Base-by-base conservation (phyloP, 2,329 filamentous ascomycete genomes). In the Aureobasidium subglaciale region DNA sequence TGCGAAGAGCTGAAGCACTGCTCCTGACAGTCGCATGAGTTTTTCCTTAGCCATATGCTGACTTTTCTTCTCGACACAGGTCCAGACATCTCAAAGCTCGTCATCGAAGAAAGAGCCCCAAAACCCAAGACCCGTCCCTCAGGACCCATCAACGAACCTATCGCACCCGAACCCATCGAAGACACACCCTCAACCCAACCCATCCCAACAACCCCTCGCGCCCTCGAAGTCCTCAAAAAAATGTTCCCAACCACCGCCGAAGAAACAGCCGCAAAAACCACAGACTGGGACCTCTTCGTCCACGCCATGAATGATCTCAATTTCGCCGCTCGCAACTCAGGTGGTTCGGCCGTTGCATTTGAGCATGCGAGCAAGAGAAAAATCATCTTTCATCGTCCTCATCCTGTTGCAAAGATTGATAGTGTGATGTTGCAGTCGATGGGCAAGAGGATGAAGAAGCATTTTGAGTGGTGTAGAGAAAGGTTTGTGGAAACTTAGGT, bases 391-490 rank as follows among this genome's bases (percentile, higher is more conserved):
- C 59, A 60, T 18, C 30, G 34, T 10, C 59, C 57, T 15, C 57
- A 60, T 55, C 55, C 57, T 8, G 55, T 56, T 8, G 16, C 55
- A 8, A 57, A 18, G 11, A 46, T 60, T 8, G 41, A 56, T 15
- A 38, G 55, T n/a, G 42, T 59, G 29, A 52, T 58, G 55, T 20
- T 59, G 32, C 46, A 50, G 5, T 38, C 46, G 4, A 38, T 50
- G 46, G 46, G 46, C 6, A 50, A 50, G 34, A 38, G 46, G 29
- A 5, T 38, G n/a, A 29, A 15, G 7, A 37, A 40, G n/a, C 32
- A 40, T 16, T 50, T 50, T 29, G 32, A 20, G n/a, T 50, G 46
- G 46, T 27, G 25, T 22, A 37, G 46, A 15, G 46, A 50, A 7
- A 7, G 10, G 3, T 50, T 50, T 10, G 16, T 50, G 5, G 46